Evolutionary conservation across 2,329 filamentous ascomycete genomes (phyloP), one percentile per base, ranked within the genome.

Genomic region (Alternaria rosae): DNA sequence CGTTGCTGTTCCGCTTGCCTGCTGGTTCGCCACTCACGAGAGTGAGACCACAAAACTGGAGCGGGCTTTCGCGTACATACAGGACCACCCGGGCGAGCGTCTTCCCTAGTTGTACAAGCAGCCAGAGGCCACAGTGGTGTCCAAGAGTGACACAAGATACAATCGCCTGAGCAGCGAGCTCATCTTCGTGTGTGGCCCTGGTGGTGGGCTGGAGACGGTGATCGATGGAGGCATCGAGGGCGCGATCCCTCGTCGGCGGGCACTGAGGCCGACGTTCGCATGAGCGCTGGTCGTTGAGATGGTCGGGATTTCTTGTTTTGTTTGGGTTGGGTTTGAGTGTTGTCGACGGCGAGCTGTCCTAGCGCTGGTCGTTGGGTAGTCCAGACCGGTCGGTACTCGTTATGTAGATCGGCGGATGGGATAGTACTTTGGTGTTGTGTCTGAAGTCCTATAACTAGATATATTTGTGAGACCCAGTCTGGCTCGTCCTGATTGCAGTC

Each of bases 141-240:
- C 43, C 28, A 57, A 43, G 38, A 59, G 56, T 43, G 62, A 65
- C 35, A 62, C 52, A 20, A 54, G 62, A 30, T 65, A 65, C 47
- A 56, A 59, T 21, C 26, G n/a, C n/a, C 43, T 62, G 30, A 53
- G 59, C 20, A 56, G 56, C 42, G 59, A 59, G 15, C 30, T 62
- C 11, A 59, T 54, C 26, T 62, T 59, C 23, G 56, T 65, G 13
- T 62, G 59, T 42, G 63, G 63, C 15, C 26, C 13, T 28, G 47
- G 60, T 53, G 45, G 50, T 23, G 63, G 57, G 17, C 50, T 58
- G 30, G 60, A 58, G 38, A 44, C 32, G 12, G 53, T 62, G 42
- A 54, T 60, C 30, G 59, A 57, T 48, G 63, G 44, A 15, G 54
- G 59, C n/a, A 48, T 52, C 41, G 56, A 59, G 6, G 30, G 58